Evolutionary conservation across 2,329 filamentous ascomycete species (phyloP).

Genomic region (Fusarium piperis): DNA sequence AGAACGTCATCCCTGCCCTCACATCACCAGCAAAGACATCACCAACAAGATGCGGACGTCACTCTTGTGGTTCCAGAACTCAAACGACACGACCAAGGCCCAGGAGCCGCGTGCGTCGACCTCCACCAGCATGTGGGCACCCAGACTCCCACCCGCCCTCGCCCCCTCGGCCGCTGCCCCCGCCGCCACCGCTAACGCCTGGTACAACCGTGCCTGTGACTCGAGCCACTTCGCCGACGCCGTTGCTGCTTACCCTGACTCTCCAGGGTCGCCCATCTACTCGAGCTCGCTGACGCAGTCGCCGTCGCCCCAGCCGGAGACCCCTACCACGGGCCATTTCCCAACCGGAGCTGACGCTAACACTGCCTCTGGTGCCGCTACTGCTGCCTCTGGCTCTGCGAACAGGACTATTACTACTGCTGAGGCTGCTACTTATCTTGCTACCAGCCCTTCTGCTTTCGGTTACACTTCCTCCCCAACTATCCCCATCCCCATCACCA

Average conservation of each 20-base stretch:
- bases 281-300: constrained; percentile 49
- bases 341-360: constrained; percentile 42
- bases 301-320: constrained; percentile 50
- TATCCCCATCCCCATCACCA: constrained; percentile 47
- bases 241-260: constrained; percentile 45
- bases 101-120: constrained; percentile 34
- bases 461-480: constrained; percentile 35
- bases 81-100: constrained; percentile 36
- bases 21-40: not conserved
- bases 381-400: constrained; percentile 39
- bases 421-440: constrained; percentile 36
- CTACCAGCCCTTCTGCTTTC: constrained; percentile 27
- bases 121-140: constrained; percentile 32
- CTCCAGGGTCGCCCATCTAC: constrained; percentile 47
- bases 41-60: constrained; percentile 18
- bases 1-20: not conserved
- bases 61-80: constrained; percentile 41
- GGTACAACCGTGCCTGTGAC: constrained; percentile 33
- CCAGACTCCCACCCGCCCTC: constrained; percentile 31
- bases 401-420: constrained; percentile 37
- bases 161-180: constrained; percentile 35
- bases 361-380: constrained; percentile 37
- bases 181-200: constrained; percentile 39
- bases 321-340: constrained; percentile 44
- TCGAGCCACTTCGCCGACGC: constrained; percentile 39